Evolutionary conservation across 192 early-diverging fungal genomes (phyloP), one percentile per base, ranked within the genome.

Genomic region (Coemansia sp.): DNA sequence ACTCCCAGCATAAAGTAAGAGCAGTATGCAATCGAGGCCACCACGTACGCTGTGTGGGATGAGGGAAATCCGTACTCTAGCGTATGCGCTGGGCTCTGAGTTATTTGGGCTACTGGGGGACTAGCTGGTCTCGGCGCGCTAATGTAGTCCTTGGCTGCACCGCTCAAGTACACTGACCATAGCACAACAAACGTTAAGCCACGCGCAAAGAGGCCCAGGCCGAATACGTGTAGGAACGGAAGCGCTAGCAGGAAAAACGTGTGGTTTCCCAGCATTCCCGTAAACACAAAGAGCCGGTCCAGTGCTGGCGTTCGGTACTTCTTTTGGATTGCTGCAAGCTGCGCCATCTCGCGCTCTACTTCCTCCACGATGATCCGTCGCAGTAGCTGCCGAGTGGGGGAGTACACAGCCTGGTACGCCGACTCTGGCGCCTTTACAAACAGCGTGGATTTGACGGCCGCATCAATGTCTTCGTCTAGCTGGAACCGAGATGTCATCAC

Each of bases 41-140:
- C 78, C 1, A 92, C 90, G 76, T 96, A 95, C 40, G 92, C 88
- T 0, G 94, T 90, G 69, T 98, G 96, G 1, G 93, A 93, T 4
- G 93, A 95, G 22, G 96, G 96, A 71, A 96, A 95, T 16, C 96
- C 96, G 70, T 94, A 98, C 77, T 98, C 96, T 16, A 90, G 78
- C 13, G 90, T 87, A 65, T 88, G 87, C 10, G 87, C 87, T 27
- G 81, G 79, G 41, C 88, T 92, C 66, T 86, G 84, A 7, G 92
- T 91, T 65, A 92, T 83, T 20, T 93, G 90, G 9, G 81, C 80
- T 47, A 96, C 87, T 11, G 92, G 92, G 22, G 93, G 93, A 52
- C 89, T 89, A 6, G 88, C 64, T n/a, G 96, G 96, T 61, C 96
- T 80, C 41, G 96, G 95, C 16, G 93, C 83, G 72, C 93, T 91